Evolutionary conservation across 176 grass and related monocot genomes (phyloP).

Genomic region (Oryza longistaminata): DNA sequence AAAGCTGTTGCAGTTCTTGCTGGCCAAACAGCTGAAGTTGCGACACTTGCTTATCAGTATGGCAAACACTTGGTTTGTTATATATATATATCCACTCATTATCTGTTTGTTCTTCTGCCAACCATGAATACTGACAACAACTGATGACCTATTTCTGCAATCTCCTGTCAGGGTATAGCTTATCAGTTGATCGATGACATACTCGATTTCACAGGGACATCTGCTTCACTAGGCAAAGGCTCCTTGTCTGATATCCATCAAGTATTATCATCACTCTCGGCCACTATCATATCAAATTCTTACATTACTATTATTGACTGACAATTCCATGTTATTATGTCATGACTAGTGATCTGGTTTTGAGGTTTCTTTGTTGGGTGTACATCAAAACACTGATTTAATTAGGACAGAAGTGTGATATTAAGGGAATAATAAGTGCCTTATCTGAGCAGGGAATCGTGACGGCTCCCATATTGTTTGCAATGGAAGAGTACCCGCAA

Average conservation of each 20-base stretch:
- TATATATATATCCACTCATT: slow-evolving; percentile 9
- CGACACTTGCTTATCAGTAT: slow-evolving; percentile 75
- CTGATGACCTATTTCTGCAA: neutral
- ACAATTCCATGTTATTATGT: neutral
- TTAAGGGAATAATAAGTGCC: slow-evolving; percentile 7
- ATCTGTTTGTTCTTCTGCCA: slow-evolving; percentile 5
- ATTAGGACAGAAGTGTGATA: neutral
- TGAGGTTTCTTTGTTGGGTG: neutral
- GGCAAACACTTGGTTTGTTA: slow-evolving; percentile 71
- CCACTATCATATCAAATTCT: neutral
- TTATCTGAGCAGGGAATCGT: slow-evolving; percentile 62
- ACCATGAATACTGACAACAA: slow-evolving; percentile 1
- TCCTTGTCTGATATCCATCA: slow-evolving; percentile 78
- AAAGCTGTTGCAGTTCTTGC: slow-evolving; percentile 78
- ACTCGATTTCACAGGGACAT: slow-evolving; percentile 90
- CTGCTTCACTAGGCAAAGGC: slow-evolving; percentile 73
- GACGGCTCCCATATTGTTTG: slow-evolving; percentile 81
- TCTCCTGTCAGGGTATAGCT: slow-evolving; percentile 65
- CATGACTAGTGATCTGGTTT: neutral
- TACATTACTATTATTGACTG: neutral
- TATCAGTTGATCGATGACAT: slow-evolving; percentile 89
- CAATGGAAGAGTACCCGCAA: slow-evolving; percentile 81
- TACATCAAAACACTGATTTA: neutral
- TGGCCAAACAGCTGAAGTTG: slow-evolving; percentile 73
- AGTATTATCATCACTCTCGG: slow-evolving; percentile 49